Percentiles rank a stretch among this genome's conserved stretches.
These are phyloP conservation scores for Ciborinia camelliae DNA, from an alignment of 2,329 filamentous ascomycete genomes.

Conservation along the genomic window DNA sequence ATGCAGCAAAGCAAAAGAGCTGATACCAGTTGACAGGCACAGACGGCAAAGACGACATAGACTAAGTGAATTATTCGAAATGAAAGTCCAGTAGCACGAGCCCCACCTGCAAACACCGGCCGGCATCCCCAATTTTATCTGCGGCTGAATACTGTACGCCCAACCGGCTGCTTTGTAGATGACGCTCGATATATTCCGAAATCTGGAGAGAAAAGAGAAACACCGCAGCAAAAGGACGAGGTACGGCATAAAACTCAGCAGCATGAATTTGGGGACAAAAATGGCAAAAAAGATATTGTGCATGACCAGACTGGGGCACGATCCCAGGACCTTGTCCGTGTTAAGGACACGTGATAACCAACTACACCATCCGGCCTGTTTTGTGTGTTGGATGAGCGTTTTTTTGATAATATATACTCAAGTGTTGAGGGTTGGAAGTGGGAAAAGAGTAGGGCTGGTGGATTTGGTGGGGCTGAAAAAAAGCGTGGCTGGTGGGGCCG, in stretches of 20 bases:
- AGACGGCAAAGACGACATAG: too few relatives aligned
- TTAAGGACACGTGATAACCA: slow-evolving; percentile 17
- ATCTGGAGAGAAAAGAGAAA: neutral
- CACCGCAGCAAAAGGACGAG: neutral
- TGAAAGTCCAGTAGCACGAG: neutral
- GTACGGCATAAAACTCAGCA: neutral
- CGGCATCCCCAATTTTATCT: neutral
- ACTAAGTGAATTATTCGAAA: neutral
- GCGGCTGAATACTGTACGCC: neutral
- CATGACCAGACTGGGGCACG: too few relatives aligned
- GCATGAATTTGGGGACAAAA: neutral
- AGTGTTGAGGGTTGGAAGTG: fast-evolving
- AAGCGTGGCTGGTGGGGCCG: neutral
- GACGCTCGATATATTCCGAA: too few relatives aligned
- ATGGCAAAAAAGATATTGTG: neutral
- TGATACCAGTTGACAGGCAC: neutral
- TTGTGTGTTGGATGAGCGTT: fast-evolving
- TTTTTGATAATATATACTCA: neutral
- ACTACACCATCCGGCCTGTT: slow-evolving; percentile 11
- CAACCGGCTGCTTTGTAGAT: too few relatives aligned
- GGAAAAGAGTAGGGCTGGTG: neutral
- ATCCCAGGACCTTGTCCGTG: slow-evolving; percentile 16
- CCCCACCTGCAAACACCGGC: neutral
- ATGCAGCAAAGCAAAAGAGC: neutral
- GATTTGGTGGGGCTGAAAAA: slow-evolving; percentile 2